Base-by-base conservation (phyloP, 352 stramenopile genomes). In the Phytopythium sindhum region DNA sequence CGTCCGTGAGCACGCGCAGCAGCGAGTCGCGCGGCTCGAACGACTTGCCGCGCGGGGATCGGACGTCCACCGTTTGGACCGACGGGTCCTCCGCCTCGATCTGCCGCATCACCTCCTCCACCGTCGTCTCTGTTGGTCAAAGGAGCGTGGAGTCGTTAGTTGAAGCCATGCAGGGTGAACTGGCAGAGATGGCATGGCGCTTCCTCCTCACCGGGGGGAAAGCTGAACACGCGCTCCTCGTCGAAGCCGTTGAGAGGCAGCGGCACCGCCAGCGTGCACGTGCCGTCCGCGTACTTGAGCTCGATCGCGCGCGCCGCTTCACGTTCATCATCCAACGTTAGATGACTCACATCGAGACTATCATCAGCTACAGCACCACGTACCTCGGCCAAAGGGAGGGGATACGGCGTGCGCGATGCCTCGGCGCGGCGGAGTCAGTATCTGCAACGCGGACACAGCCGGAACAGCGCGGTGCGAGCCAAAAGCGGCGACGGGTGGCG, bases 261-360 rank as follows among this genome's bases (percentile, higher is more conserved):
- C 11, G 86, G 86, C 55, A 94, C 75, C 42, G 86, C 83, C 37
- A 94, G 62, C 23, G 81, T 89, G 58, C 86, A 91, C 35, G 78
- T 81, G 35, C 81, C 86, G 55, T 94, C 81, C 59, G 83, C 77
- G 55, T 94, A 94, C 70, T 89, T 90, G 54, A 94, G 81, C 69
- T 92, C 86, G 11, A 94, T 73, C 15, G 83, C 79, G 26, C 78
- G 74, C 21, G 64, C 63, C 28, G 64, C 72, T 78, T 31, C 9
- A 10, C n/a, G 28, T 28, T 3, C 2, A 45, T 45, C 39, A 15
- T 12, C 44, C 47, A 21, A 9, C 23, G 45, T 29, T 52, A 52
- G 23, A 48, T 4, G 19, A 4, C 42, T 7, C 1, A 21, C 33
- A 39, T 12, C 19, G 3, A 48, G 42, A 3, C 42, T 11, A 19